A percentile compares a stretch with the other conserved stretches of the same genome.
These are phyloP conservation scores for Tolypocladium nubicola DNA, from an alignment of 2,329 filamentous ascomycete genomes.

Conservation along the genomic window DNA sequence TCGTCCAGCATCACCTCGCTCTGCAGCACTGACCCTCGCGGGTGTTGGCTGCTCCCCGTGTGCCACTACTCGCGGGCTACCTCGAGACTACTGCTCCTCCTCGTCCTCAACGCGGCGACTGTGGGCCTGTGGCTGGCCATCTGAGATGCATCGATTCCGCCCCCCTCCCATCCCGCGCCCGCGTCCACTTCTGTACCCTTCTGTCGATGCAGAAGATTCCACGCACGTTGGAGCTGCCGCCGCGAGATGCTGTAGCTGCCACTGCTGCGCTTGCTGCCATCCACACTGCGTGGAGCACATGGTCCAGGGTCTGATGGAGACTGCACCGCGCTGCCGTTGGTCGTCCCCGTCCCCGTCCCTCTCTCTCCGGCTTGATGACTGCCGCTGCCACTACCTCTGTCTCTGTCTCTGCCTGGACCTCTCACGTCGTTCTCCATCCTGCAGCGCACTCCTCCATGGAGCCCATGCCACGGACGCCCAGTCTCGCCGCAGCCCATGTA, in stretches of 20 bases:
- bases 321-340: conserved; percentile 2
- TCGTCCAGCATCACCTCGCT: neutral
- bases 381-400: neutral
- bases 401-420: neutral
- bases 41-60: neutral
- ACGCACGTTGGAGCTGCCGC: neutral
- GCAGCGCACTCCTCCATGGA: neutral
- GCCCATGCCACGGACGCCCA: neutral
- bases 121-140: neutral
- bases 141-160: conserved; percentile 1
- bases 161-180: conserved; percentile 1
- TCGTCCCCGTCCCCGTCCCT: neutral
- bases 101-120: neutral
- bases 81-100: neutral
- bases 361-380: neutral
- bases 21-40: neutral
- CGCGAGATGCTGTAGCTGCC: neutral
- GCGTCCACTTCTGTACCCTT: neutral
- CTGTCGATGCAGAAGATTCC: neutral
- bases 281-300: conserved; percentile 7
- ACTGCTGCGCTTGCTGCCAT: conserved; percentile 1
- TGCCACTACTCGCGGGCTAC: neutral
- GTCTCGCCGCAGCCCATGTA: conserved; percentile 8
- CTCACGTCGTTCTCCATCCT: neutral
- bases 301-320: conserved; percentile 6